Evolutionary conservation across 2,329 filamentous ascomycete genomes (phyloP).

Genomic region (Xylaria sp.): DNA sequence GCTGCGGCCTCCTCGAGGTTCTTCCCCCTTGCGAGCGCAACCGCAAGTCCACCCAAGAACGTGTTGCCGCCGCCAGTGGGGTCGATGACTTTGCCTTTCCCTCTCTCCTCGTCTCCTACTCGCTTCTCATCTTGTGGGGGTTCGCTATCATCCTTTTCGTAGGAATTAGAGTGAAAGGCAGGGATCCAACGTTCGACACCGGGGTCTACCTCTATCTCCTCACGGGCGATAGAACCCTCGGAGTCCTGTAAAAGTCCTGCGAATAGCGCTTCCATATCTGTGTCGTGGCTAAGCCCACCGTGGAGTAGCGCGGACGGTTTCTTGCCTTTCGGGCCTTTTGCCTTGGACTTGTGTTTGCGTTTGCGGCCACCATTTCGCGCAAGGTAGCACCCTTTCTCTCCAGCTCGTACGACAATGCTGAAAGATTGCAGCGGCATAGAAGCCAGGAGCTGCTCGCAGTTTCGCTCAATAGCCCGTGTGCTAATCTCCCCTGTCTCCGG

Average conservation of each 20-base stretch:
- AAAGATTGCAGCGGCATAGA: constrained; percentile 73
- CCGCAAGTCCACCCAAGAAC: constrained; percentile 74
- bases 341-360: constrained; percentile 45
- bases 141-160: constrained; percentile 33
- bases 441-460: constrained; percentile 70
- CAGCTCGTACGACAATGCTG: constrained; percentile 75
- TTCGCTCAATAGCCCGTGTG: constrained; percentile 63
- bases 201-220: constrained; percentile 70
- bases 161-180: constrained; percentile 69
- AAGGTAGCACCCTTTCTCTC: constrained; percentile 76
- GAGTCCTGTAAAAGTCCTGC: constrained; percentile 66
- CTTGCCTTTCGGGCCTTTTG: constrained; percentile 48
- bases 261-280: constrained; percentile 71
- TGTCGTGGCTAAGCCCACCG: constrained; percentile 67
- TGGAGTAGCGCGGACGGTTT: constrained; percentile 56
- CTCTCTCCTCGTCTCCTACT: neutral
- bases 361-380: constrained; percentile 67
- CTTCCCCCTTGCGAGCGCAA: constrained; percentile 69
- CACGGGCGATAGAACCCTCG: constrained; percentile 63
- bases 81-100: constrained; percentile 73
- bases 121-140: neutral
- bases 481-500: constrained; percentile 65
- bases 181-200: constrained; percentile 79
- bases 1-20: constrained; percentile 75
- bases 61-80: constrained; percentile 95